Percentiles rank a stretch among this genome's conserved stretches.
Evolutionary conservation across 1,284 basidiomycete genomes (phyloP).

Genomic region (Sutorius eximius): DNA sequence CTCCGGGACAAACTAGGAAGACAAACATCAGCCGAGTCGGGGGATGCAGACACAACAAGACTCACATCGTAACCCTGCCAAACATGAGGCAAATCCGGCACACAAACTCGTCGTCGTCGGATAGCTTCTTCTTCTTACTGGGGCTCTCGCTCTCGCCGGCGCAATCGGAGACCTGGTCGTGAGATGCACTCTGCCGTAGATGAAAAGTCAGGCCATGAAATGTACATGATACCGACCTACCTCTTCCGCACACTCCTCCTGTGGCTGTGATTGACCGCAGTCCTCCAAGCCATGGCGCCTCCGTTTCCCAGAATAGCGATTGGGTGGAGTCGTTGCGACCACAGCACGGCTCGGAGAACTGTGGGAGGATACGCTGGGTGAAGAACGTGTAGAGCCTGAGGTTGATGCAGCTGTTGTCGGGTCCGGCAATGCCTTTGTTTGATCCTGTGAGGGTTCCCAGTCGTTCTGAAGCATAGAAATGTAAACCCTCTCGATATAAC

Average conservation of each 20-base stretch:
- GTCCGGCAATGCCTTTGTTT: background rate
- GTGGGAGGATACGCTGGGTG: background rate
- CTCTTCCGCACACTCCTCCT: no score
- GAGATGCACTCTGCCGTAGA: background rate
- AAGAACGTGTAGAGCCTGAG: background rate
- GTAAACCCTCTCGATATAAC: no score
- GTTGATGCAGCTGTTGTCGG: background rate
- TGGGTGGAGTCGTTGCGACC: no score
- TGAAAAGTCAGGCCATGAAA: background rate
- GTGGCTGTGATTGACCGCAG: background rate
- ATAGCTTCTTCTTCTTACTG: background rate
- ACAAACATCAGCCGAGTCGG: background rate
- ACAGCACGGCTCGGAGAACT: background rate
- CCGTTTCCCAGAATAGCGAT: background rate
- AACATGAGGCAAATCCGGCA: background rate
- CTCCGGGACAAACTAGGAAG: constrained; percentile 3
- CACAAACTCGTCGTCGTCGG: background rate
- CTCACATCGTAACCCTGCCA: background rate
- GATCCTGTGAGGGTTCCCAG: no score
- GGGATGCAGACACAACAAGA: background rate
- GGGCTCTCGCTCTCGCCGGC: no score
- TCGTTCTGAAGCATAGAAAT: no score
- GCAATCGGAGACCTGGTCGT: background rate
- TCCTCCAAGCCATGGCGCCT: background rate
- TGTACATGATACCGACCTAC: background rate